Evolutionary conservation across 2,329 filamentous ascomycete genomes (phyloP), one percentile per base, ranked within the genome.

Genomic region (Talaromyces piceae): DNA sequence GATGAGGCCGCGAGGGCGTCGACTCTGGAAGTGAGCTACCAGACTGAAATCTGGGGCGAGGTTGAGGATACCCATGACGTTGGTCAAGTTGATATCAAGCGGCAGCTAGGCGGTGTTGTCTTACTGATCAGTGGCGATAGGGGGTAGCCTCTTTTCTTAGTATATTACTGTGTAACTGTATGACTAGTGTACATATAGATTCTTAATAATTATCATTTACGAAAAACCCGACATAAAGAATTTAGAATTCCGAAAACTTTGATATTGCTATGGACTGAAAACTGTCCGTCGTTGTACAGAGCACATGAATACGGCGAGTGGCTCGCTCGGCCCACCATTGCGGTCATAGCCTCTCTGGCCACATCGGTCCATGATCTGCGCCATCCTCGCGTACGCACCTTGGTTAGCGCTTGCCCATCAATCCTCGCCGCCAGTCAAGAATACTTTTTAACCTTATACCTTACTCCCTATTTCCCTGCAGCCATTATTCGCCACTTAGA

Each of bases 31-130:
- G 88, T 95, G 13, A 78, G 82, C 57, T 96, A 89, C 85, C 93
- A 98, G 78, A 94, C 85, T 1, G 75, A 80, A 25, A 84, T 87
- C 70, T 97, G 93, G 91, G 93, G 93, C 7, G 91, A 95, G 75
- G 93, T 98, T 1, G 93, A 98, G 68, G 91, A 98, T 70, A 95
- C 91, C 25, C 93, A 98, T 71, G 93, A 98, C 74, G 93, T 98
- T 1, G 87, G 95, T 62, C 87, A 84, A 68, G 91, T 95, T 69
- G 93, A 98, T 69, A 60, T 97, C 58, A 80, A 82, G 64, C 79
- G 91, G 62, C 93, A 97, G 72, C 73, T 97, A 54, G 93, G 91
- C 12, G 94, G 89, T 66, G 87, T 89, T 9, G 78, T 95, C 13
- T 66, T 97, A 62, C 72, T 97, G 46, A 86, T 96, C 8, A 84